phyloP scores from a whole-genome alignment of 2,329 filamentous ascomycete species.

The Fusarium succisae region DNA sequence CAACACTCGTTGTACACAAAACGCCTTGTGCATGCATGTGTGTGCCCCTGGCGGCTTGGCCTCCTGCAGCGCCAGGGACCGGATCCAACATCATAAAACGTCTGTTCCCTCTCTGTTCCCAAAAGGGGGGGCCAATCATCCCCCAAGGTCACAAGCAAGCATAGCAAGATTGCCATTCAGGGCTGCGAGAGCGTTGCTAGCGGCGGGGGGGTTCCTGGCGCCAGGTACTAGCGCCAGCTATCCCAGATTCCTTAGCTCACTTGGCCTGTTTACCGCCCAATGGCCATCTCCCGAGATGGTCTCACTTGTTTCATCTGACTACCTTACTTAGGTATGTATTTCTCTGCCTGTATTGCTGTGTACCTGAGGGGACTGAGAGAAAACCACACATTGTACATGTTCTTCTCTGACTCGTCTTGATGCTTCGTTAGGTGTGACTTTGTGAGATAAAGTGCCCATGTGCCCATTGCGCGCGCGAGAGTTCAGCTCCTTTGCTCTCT shows the following conservation, averaged over 20 bases:
- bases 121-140: slow-evolving; percentile 37
- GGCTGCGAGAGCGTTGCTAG: slow-evolving; percentile 18
- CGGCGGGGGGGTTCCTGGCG: slow-evolving; percentile 25
- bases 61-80: slow-evolving; percentile 3
- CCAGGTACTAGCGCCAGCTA: slow-evolving; percentile 19
- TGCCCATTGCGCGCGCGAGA: background rate
- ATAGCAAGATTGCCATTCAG: slow-evolving; percentile 20
- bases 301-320: slow-evolving; percentile 33
- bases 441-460: background rate
- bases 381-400: slow-evolving; percentile 15
- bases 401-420: background rate
- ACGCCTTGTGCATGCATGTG: background rate
- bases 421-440: background rate
- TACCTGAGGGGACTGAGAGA: slow-evolving; percentile 8
- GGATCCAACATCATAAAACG: slow-evolving; percentile 21
- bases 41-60: slow-evolving; percentile 12
- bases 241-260: background rate
- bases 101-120: background rate
- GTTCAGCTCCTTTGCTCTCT: background rate
- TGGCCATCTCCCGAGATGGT: slow-evolving; percentile 1
- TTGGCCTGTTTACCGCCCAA: slow-evolving; percentile 15
- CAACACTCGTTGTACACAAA: background rate
- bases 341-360: background rate
- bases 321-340: background rate
- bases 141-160: background rate